Conservation (phyloP, 2,329 filamentous ascomycete genomes). For the Sporothrix protearum region DNA sequence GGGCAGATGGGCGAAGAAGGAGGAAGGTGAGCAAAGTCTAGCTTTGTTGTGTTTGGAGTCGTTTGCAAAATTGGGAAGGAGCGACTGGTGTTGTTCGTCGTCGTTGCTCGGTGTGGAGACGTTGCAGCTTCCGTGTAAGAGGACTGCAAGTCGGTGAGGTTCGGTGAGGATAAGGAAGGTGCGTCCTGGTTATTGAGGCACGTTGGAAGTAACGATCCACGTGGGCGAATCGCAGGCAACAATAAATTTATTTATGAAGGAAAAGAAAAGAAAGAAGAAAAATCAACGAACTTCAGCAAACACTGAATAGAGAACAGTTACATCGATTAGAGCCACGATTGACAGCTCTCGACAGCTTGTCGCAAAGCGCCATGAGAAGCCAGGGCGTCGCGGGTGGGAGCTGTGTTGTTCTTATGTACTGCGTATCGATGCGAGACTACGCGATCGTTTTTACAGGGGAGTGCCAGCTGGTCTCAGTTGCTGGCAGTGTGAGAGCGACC, state of each 20-base stretch:
- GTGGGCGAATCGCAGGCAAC: not conserved
- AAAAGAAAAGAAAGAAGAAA: not conserved
- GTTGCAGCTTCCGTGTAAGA: conserved; percentile 14
- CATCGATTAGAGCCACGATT: conserved; percentile 12
- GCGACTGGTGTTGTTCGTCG: not conserved
- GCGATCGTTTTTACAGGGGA: not conserved
- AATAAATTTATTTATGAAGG: no score
- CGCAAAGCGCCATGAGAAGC: conserved; percentile 18
- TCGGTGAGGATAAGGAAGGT: not conserved
- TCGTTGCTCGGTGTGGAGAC: not conserved
- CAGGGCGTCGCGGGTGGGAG: conserved; percentile 22
- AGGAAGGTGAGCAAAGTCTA: not conserved
- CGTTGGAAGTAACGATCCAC: not conserved
- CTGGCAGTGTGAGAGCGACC: not conserved
- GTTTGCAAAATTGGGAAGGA: conserved; percentile 16
- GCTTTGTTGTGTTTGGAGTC: not conserved
- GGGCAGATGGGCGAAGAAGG: not conserved
- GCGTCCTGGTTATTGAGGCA: not conserved
- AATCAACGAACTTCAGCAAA: not conserved
- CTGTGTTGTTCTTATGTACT: conserved; percentile 23
- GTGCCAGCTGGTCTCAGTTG: no score
- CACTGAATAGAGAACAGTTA: not conserved
- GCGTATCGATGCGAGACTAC: not conserved
- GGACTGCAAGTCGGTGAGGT: conserved; percentile 3
- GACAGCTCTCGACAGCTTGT: conserved; percentile 9